Conservation (phyloP, 2,329 filamentous ascomycete species). For the Aspergillus thermomutatus region DNA sequence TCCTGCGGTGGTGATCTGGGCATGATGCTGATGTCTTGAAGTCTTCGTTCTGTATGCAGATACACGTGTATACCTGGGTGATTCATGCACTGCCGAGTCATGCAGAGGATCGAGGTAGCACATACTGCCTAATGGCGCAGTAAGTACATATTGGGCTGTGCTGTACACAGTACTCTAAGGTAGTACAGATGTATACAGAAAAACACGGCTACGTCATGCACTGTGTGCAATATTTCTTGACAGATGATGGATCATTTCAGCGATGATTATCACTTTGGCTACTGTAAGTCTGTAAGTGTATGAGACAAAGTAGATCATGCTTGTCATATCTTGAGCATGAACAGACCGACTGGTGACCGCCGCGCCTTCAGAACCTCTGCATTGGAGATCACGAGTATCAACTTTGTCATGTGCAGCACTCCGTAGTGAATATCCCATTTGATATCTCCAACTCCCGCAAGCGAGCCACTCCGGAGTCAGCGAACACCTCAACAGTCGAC, state of each 20-base stretch:
- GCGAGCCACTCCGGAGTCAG: too few relatives aligned
- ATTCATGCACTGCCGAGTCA: not conserved
- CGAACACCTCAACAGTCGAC: too few relatives aligned
- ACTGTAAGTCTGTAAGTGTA: not conserved
- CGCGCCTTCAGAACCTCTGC: too few relatives aligned
- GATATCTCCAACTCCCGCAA: too few relatives aligned
- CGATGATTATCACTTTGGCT: not conserved
- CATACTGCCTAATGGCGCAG: not conserved
- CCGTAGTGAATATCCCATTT: not conserved
- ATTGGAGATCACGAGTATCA: constrained; percentile 7
- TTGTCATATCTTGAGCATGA: not conserved
- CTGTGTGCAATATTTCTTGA: not conserved
- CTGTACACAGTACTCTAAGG: not conserved
- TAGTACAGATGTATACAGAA: not conserved
- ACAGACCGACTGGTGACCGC: constrained; percentile 8
- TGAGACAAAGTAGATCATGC: not conserved
- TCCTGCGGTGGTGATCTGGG: not conserved
- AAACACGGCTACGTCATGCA: not conserved
- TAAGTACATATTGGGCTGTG: not conserved
- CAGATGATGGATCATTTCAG: too few relatives aligned
- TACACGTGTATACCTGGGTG: not conserved
- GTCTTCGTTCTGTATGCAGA: not conserved
- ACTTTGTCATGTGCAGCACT: not conserved
- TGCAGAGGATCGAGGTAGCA: not conserved
- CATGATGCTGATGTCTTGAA: not conserved